Base-by-base conservation (phyloP, 257 asterid genomes). In the Plectranthus barbatus region DNA sequence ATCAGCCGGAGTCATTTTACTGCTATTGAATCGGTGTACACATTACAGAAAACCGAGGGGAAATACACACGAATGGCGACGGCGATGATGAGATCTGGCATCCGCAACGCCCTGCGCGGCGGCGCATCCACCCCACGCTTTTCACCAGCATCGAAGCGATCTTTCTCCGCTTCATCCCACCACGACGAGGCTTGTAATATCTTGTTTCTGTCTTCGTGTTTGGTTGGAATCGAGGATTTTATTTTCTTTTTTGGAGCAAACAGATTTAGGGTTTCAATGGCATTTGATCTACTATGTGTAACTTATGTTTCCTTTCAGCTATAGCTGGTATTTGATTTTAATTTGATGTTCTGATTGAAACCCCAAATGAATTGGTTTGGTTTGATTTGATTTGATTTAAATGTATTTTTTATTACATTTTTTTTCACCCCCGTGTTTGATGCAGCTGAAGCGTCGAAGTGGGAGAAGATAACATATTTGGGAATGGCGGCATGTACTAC, bases 161-260 rank as follows among this genome's bases (percentile, higher is more conserved):
- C 86, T 48, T 84, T 82, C 68, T 64, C 99, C 58, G 63, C 97
- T 53, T 76, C 95, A 8, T 64, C 82, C 17, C 81, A 49, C 31
- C 88, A 76, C 50, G 96, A 89, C 45, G 99, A 89, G 78, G 97
- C 99, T 37, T 85, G 99, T 92, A 85, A 48, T 56, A 9, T 69
- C 14, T 50, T 21, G 9, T 58, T 21, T 13, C 3, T 34, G n/a
- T 64, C n/a, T 33, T 4, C 15, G 4, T 44, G 19, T 24, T 20
- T 44, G 4, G 47, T 64, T 24, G 9, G 47, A 10, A 24, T 66
- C 48, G 60, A 52, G 73, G 69, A 19, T 60, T 66, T 41, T 5
- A 13, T 4, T 20, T 40, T 58, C 21, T 18, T 19, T 0, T 26
- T 31, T 18, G 18, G 49, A 21, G 21, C 10, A 52, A 9, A 1